Base-by-base conservation (phyloP, 768 basidiomycete genomes). In the Mycena epipterygia region DNA sequence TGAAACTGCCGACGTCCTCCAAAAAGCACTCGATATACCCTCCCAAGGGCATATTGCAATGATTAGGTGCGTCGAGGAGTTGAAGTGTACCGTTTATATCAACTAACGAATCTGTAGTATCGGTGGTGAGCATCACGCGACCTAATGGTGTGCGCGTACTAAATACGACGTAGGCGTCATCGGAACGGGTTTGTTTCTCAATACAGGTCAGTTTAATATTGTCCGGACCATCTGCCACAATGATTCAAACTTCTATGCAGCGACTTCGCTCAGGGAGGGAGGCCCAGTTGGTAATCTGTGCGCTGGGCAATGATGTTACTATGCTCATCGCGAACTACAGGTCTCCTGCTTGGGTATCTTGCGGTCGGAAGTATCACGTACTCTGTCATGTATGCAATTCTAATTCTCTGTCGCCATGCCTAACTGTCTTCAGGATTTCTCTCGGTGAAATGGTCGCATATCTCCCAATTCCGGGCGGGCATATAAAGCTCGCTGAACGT, bases 401-500 rank as follows among this genome's bases (percentile, higher is more conserved):
- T 42, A 23, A 29, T 53, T 44, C 14, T 55, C 17, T 37, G 9
- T 23, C 37, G 30, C 32, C 32, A 44, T 14, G 23, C 51, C 67
- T 41, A 73, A 61, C 19, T 49, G 41, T 27, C 61, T 29, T 32
- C 29, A 73, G 92, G 91, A 79, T 93, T 67, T 91, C 90, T 4
- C 83, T 94, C 44, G 87, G 88, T 13, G 80, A 81, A 71, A 80
- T 80, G 72, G 58, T 76, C 35, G 66, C 68, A 0, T 95, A 86
- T 79, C 85, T 95, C 7, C 94, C 94, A 0, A 85, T 95, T 57
- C 86, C 93, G 30, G 94, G 94, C 65, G 94, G 88, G 3, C 93
- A 95, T 74, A 94, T 95, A 79, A 93, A 85, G 68, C 81, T 95
- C 19, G 91, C 94, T 0, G 94, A 92, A 77, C 92, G 94, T 37